phyloP scores from a whole-genome alignment of 106 monocot species.

The Dioscorea dumetorum region DNA sequence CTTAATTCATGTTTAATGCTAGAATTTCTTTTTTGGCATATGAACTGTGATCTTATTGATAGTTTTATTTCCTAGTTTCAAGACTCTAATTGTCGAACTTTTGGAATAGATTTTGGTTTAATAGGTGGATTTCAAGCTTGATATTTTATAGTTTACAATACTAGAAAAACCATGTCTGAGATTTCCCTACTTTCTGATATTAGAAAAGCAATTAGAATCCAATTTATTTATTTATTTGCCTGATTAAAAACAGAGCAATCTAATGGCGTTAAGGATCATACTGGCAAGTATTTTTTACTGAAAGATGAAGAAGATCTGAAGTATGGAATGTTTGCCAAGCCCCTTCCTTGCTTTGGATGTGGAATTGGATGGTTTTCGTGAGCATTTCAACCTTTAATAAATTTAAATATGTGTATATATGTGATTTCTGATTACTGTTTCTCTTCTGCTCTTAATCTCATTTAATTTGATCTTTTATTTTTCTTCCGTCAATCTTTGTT shows the following conservation, averaged over 20 bases:
- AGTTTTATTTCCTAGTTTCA: no score
- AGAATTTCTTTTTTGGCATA: no score
- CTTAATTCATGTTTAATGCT: no score
- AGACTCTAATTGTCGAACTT: no score
- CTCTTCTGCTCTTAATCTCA: background rate
- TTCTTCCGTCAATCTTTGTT: background rate
- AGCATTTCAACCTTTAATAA: slow-evolving; percentile 2
- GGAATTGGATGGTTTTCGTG: slow-evolving; percentile 72
- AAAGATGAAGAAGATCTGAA: slow-evolving; percentile 61
- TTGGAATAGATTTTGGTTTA: no score
- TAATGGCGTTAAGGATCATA: slow-evolving; percentile 15
- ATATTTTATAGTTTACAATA: no score
- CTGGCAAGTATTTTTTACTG: slow-evolving; percentile 38
- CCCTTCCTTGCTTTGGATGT: slow-evolving; percentile 57
- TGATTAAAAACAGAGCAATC: slow-evolving; percentile 11
- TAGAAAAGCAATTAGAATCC: no score
- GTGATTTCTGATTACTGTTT: background rate
- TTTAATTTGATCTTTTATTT: background rate
- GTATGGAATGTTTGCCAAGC: slow-evolving; percentile 54
- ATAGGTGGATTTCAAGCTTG: no score
- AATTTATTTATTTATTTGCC: background rate
- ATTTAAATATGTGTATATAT: no score
- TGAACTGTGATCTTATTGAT: no score
- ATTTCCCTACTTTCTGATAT: no score
- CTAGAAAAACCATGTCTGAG: no score